These are phyloP conservation scores for Kwoniella sp. DNA, from an alignment of 768 basidiomycete genomes.

Conservation along the genomic window DNA sequence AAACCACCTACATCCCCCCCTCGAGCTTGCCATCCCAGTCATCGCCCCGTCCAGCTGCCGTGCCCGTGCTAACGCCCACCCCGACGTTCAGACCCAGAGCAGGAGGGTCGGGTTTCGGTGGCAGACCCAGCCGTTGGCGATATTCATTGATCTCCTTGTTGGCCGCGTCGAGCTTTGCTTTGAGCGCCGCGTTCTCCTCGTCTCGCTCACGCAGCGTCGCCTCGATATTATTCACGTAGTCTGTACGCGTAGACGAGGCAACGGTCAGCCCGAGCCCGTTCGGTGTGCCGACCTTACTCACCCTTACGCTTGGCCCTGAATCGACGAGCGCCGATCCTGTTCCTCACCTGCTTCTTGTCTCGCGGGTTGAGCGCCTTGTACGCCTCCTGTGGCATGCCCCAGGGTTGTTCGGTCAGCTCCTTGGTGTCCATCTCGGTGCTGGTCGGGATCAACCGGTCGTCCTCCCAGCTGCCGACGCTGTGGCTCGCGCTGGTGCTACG, in stretches of 20 bases:
- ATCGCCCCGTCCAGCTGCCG: no score
- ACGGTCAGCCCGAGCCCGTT: neutral
- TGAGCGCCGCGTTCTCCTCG: conserved; percentile 20
- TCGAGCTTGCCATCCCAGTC: no score
- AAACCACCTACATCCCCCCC: no score
- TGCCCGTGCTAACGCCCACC: neutral
- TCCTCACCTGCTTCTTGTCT: conserved; percentile 45
- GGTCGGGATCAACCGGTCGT: conserved; percentile 4
- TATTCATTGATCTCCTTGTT: conserved; percentile 33
- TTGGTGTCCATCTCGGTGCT: conserved; percentile 5
- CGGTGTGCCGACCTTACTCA: conserved; percentile 12
- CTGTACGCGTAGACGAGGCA: conserved; percentile 12
- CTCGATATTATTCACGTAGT: conserved; percentile 36
- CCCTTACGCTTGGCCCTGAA: conserved; percentile 37
- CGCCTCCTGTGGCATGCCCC: conserved; percentile 44
- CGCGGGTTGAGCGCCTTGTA: conserved; percentile 40
- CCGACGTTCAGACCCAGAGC: conserved; percentile 8
- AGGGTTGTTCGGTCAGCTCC: conserved; percentile 25
- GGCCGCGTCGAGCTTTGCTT: conserved; percentile 13
- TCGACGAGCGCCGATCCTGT: conserved; percentile 32
- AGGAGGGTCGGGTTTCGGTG: conserved; percentile 5
- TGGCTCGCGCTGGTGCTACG: conserved; percentile 17
- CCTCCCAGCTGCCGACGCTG: conserved; percentile 29
- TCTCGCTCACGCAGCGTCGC: conserved; percentile 6
- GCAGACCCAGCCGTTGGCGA: conserved; percentile 27